A percentile compares a stretch with the other conserved stretches of the same genome.
Conservation (phyloP, 768 basidiomycete genomes). For the Rickenella mellea region DNA sequence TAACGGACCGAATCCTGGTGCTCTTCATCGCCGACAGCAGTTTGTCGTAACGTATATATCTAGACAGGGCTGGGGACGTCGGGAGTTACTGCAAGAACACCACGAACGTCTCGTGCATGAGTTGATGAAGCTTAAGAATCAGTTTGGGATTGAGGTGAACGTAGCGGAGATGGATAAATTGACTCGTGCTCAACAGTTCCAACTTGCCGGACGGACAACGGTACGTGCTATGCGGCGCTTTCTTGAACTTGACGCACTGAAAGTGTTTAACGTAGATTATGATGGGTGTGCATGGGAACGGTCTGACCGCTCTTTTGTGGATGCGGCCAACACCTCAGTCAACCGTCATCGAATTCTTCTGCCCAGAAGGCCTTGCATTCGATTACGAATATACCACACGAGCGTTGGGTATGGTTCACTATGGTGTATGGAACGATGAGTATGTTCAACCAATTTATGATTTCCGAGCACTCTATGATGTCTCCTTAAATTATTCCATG, state of each 20-base stretch:
- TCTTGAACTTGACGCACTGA: not conserved
- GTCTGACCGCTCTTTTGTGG: constrained; percentile 81
- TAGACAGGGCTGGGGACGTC: constrained; percentile 79
- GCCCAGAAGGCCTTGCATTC: constrained; percentile 71
- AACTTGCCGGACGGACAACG: constrained; percentile 75
- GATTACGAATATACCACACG: constrained; percentile 79
- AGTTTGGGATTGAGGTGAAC: constrained; percentile 80
- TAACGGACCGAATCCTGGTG: constrained; percentile 22
- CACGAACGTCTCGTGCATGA: constrained; percentile 75
- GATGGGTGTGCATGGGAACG: constrained; percentile 94
- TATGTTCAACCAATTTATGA: constrained; percentile 20
- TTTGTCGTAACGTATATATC: constrained; percentile 65
- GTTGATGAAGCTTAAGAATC: constrained; percentile 56
- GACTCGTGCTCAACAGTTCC: constrained; percentile 70
- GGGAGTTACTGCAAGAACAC: constrained; percentile 68
- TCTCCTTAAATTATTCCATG: constrained; percentile 1
- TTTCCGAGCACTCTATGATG: not conserved
- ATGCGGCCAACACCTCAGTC: constrained; percentile 79
- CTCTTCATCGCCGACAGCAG: constrained; percentile 22
- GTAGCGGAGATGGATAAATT: constrained; percentile 80
- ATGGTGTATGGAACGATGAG: constrained; percentile 76
- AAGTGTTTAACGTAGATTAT: constrained; percentile 49
- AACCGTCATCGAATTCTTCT: constrained; percentile 92
- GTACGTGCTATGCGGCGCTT: constrained; percentile 29
- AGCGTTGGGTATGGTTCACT: constrained; percentile 78